Percentiles rank a stretch among this genome's conserved stretches.
phyloP scores from a whole-genome alignment of 352 stramenopile genomes.

The Pilasporangium apinafurcum region DNA sequence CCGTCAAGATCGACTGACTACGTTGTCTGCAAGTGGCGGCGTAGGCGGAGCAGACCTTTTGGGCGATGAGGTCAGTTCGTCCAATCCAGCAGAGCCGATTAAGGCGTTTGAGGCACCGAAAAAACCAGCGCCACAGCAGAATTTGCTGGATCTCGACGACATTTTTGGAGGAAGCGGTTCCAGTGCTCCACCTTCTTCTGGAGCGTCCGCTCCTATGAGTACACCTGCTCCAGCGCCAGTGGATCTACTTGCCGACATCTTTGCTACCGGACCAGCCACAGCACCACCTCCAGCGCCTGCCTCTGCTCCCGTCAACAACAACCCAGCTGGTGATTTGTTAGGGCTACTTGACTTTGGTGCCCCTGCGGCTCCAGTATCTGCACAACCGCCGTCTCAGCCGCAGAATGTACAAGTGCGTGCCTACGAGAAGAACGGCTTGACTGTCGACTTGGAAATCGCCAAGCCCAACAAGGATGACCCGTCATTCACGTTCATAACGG shows the following conservation, averaged over 20 bases:
- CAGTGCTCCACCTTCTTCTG: constrained; percentile 12
- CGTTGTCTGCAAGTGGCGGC: constrained; percentile 11
- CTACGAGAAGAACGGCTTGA: constrained; percentile 96
- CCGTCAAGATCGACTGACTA: constrained; percentile 45
- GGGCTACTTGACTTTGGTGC: constrained; percentile 75
- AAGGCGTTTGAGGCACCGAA: constrained; percentile 4
- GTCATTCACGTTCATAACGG: constrained; percentile 89
- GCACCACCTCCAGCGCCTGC: constrained; percentile 8
- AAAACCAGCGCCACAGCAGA: constrained; percentile 20
- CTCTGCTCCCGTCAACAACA: constrained; percentile 11
- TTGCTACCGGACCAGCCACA: constrained; percentile 49
- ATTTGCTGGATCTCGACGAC: constrained; percentile 94
- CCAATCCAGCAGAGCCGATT: constrained; percentile 3
- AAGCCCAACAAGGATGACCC: constrained; percentile 93
- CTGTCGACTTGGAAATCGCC: constrained; percentile 84
- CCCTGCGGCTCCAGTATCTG: constrained; percentile 7
- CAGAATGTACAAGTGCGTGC: constrained; percentile 72
- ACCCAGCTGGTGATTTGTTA: constrained; percentile 38
- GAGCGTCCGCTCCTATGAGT: constrained; percentile 9
- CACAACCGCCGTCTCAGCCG: constrained; percentile 12
- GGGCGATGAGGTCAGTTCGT: constrained; percentile 29
- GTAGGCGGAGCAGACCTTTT: constrained; percentile 71
- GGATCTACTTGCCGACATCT: constrained; percentile 95
- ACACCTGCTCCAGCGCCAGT: constrained; percentile 28
- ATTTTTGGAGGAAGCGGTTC: constrained; percentile 87